Conservation (phyloP, 192 early-diverging fungal genomes). For the Linnemannia hyalina region DNA sequence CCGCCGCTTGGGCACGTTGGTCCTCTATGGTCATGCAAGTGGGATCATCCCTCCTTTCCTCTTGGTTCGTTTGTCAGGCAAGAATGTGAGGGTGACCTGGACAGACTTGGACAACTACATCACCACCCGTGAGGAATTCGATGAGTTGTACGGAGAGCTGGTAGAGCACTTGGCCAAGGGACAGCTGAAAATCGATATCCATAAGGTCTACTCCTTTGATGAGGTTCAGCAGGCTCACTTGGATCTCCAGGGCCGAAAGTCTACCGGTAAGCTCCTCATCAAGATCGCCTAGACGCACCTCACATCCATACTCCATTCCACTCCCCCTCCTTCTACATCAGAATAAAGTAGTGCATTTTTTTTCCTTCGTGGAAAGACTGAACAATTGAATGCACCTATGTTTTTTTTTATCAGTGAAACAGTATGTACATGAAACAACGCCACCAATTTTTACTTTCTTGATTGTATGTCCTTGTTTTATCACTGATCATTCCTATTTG, state of each 20-base stretch:
- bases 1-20: slow-evolving; percentile 74
- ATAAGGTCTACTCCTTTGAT: slow-evolving; percentile 79
- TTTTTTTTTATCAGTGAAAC: no score
- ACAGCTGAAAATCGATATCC: slow-evolving; percentile 74
- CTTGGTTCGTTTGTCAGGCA: slow-evolving; percentile 65
- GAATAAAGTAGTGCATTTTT: neutral
- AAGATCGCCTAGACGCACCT: slow-evolving; percentile 37
- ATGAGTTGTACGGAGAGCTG: slow-evolving; percentile 67
- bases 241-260: slow-evolving; percentile 79
- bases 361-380: no score
- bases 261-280: slow-evolving; percentile 79
- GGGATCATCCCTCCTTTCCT: slow-evolving; percentile 79
- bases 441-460: no score
- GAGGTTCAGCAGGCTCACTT: slow-evolving; percentile 80
- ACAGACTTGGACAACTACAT: slow-evolving; percentile 79
- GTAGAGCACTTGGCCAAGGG: slow-evolving; percentile 67
- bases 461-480: no score
- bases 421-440: no score
- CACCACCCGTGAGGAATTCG: slow-evolving; percentile 73
- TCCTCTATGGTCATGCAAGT: slow-evolving; percentile 90
- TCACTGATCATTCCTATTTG: no score
- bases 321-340: neutral
- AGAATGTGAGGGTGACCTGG: slow-evolving; percentile 77
- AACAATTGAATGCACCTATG: no score
- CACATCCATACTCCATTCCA: no score